A percentile compares a stretch with the other conserved stretches of the same genome.
phyloP scores from a whole-genome alignment of 1,139 yeast genomes.

The Sugiyamaella pinicola region DNA sequence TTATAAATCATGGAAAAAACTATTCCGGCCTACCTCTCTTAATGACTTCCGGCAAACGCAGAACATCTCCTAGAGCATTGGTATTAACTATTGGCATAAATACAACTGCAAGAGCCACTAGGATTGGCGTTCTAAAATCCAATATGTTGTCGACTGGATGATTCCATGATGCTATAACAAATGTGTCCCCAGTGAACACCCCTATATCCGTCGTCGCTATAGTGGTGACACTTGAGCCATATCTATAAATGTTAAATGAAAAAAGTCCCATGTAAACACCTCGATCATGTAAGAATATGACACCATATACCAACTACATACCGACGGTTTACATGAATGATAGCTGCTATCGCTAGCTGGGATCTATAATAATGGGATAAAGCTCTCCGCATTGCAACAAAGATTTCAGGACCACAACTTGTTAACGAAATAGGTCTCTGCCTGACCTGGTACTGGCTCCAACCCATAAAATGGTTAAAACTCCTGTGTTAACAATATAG shows the following conservation, averaged over 20 bases:
- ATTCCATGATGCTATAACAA: constrained; percentile 49
- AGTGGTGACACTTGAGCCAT: constrained; percentile 44
- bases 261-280: constrained; percentile 40
- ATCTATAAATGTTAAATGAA: constrained; percentile 32
- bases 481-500: constrained; percentile 37
- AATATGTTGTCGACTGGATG: too few species aligned
- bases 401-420: constrained; percentile 38
- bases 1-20: constrained; percentile 17
- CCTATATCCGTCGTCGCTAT: constrained; percentile 50
- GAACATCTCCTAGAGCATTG: constrained; percentile 12
- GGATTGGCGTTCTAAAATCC: constrained; percentile 12
- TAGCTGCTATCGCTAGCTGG: constrained; percentile 39
- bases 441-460: constrained; percentile 41
- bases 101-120: constrained; percentile 15
- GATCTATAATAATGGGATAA: constrained; percentile 39
- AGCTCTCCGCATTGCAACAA: constrained; percentile 42
- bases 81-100: constrained; percentile 15
- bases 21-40: constrained; percentile 16
- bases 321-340: constrained; percentile 41
- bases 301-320: constrained; percentile 41
- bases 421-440: constrained; percentile 41
- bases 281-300: constrained; percentile 44
- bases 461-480: constrained; percentile 39
- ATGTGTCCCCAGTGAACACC: constrained; percentile 50
- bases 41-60: constrained; percentile 19